Evolutionary conservation across 2,329 filamentous ascomycete species (phyloP).

Genomic region (Ambrosiella beaveri): DNA sequence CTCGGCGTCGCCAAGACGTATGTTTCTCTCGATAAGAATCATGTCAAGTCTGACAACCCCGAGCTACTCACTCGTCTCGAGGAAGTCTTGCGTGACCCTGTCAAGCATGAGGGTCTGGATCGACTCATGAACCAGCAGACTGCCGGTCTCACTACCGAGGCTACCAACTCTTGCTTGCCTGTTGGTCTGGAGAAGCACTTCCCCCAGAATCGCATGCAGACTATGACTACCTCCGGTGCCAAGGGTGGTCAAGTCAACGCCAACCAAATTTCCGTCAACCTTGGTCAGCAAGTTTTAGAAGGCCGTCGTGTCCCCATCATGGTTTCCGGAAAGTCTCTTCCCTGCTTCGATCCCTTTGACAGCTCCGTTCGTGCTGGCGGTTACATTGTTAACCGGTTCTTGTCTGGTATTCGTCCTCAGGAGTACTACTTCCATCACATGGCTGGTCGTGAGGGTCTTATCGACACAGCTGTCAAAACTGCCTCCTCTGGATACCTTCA

Average conservation of each 20-base stretch:
- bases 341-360: constrained; percentile 85
- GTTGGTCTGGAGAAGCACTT: constrained; percentile 75
- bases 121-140: constrained; percentile 61
- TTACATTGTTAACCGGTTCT: constrained; percentile 88
- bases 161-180: constrained; percentile 68
- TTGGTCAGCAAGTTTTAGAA: constrained; percentile 92
- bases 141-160: constrained; percentile 52
- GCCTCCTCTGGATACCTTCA: constrained; percentile 93
- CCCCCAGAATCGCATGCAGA: constrained; percentile 95
- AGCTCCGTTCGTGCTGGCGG: constrained; percentile 78
- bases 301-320: constrained; percentile 87
- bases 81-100: constrained; percentile 77
- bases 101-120: constrained; percentile 82
- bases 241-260: constrained; percentile 90
- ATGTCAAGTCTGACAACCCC: constrained; percentile 33
- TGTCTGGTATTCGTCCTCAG: constrained; percentile 91
- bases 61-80: constrained; percentile 51
- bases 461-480: constrained; percentile 97
- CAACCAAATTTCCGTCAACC: constrained; percentile 91
- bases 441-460: constrained; percentile 94
- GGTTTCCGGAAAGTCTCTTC: constrained; percentile 92
- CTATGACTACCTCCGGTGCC: constrained; percentile 92
- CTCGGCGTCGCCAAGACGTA: constrained; percentile 71
- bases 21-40: constrained; percentile 55
- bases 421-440: constrained; percentile 99